Percentiles rank a stretch among this genome's conserved stretches.
phyloP scores from a whole-genome alignment of 495 filamentous ascomycete species.

The Podospora pseudopauciseta region DNA sequence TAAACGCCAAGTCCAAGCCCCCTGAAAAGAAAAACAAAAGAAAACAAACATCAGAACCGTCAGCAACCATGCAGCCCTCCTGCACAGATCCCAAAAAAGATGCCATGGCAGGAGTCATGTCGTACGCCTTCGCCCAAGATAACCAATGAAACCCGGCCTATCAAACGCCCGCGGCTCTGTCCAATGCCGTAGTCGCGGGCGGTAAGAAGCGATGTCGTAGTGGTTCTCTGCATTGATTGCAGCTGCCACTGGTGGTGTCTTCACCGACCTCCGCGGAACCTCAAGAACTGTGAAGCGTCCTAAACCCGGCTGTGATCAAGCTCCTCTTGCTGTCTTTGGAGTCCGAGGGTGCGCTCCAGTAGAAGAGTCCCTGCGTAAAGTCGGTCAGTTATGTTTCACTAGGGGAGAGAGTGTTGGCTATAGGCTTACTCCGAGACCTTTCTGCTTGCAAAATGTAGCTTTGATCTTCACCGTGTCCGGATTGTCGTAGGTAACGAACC shows the following conservation, averaged over 20 bases:
- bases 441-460: slow-evolving; percentile 72
- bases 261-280: slow-evolving; percentile 1
- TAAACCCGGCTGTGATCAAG: slow-evolving; percentile 71
- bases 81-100: background rate
- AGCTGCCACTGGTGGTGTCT: background rate
- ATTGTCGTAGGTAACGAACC: slow-evolving; percentile 85
- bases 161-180: background rate
- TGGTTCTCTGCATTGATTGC: background rate
- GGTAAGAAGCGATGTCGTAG: background rate
- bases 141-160: background rate
- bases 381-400: slow-evolving; percentile 6
- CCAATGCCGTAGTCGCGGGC: background rate
- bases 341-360: slow-evolving; percentile 87
- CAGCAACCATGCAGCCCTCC: background rate
- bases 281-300: slow-evolving; percentile 59
- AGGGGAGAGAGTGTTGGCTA: slow-evolving; percentile 1
- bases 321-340: slow-evolving; percentile 60
- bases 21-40: background rate
- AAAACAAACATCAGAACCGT: background rate
- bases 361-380: slow-evolving; percentile 67
- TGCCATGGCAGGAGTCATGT: background rate
- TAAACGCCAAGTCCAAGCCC: slow-evolving; percentile 5
- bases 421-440: slow-evolving; percentile 60
- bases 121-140: background rate
- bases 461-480: slow-evolving; percentile 80